Evolutionary conservation across 345 rosid genomes (phyloP), one percentile per base, ranked within the genome.

Genomic region (Camelina laxa): DNA sequence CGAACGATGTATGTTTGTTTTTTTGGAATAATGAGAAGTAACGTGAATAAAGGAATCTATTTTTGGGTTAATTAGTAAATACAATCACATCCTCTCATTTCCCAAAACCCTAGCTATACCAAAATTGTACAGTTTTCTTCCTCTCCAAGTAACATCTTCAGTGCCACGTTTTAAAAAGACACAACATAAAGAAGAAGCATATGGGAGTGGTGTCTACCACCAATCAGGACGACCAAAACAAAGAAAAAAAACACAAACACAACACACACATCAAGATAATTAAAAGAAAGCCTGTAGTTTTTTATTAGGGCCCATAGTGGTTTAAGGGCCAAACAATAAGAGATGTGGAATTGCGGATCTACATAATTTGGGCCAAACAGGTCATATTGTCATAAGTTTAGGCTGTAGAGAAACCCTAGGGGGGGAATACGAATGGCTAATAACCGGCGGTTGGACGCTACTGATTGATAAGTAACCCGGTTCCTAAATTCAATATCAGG

Each of bases 51-150:
- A 38, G 67, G 67, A 19, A 27, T 13, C 45, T 58, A 44, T 56
- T 51, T 50, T 75, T 30, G 47, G 73, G 35, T 59, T 1, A 27
- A 22, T 3, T 27, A 27, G 30, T 27, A 27, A 19, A 10, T 27
- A 6, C 16, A 50, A 59, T 60, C 47, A 5, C 27, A 75, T 49
- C 68, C 68, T 67, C 67, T 39, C 67, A 59, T 57, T 42, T 59
- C 2, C 59, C 30, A 39, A 22, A 57, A n/a, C 17, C 20, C 1
- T 3, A 31, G 1, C 12, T 3, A 27, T 27, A 12, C 24, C 15
- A n/a, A 9, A n/a, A 13, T 22, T 12, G 0, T 4, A 4, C 7
- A 17, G 19, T 1, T 74, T 75, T 75, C 78, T 67, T 75, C 54
- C 14, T 50, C 35, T 2, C 22, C 73, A 67, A 75, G 73, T 48